Conservation (phyloP, 768 basidiomycete species). For the Podaxis carcinomalis region DNA sequence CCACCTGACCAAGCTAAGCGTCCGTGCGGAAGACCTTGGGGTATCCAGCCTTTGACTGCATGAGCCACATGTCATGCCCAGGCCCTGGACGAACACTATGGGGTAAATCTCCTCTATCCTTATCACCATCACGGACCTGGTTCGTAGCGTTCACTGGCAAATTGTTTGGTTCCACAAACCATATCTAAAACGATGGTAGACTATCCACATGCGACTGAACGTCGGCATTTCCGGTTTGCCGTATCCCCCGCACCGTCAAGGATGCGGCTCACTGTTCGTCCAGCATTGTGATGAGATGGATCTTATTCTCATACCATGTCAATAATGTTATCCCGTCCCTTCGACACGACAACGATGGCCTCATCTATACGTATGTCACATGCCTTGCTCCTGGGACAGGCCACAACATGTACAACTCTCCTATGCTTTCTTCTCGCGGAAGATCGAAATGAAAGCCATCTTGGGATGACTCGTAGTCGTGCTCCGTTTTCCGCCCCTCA, state of each 20-base stretch:
- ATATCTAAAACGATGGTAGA: constrained; percentile 65
- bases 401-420: constrained; percentile 62
- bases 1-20: neutral
- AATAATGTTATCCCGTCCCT: constrained; percentile 79
- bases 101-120: constrained; percentile 46
- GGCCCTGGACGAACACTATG: constrained; percentile 82
- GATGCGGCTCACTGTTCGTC: constrained; percentile 12
- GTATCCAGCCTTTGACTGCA: constrained; percentile 88
- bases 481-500: constrained; percentile 77
- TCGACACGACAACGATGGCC: constrained; percentile 91
- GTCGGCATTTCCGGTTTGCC: constrained; percentile 81
- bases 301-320: constrained; percentile 82
- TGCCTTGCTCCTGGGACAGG: constrained; percentile 87
- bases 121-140: constrained; percentile 2
- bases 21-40: constrained; percentile 67
- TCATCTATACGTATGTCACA: constrained; percentile 92
- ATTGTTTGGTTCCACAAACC: constrained; percentile 79
- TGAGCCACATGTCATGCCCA: constrained; percentile 82
- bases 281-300: constrained; percentile 85
- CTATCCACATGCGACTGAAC: constrained; percentile 58
- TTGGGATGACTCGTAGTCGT: constrained; percentile 94
- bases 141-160: constrained; percentile 52
- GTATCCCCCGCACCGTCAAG: neutral
- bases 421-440: neutral
- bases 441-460: constrained; percentile 99